Evolutionary conservation across 2,329 filamentous ascomycete species (phyloP).

Genomic region (Colletotrichum falcatum): DNA sequence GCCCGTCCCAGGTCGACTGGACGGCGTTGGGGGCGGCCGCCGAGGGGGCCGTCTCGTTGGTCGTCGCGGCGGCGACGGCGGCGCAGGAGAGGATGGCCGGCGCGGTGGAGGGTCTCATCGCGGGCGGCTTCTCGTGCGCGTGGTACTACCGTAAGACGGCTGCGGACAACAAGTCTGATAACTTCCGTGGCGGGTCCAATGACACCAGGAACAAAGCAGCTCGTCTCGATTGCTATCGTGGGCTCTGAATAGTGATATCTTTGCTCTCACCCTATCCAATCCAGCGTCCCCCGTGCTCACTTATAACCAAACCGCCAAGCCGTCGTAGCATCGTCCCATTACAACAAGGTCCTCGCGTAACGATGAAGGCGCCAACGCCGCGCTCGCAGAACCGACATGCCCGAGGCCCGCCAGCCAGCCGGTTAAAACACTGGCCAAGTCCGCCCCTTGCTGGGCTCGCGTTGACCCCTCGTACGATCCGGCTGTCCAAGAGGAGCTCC

Average conservation of each 20-base stretch:
- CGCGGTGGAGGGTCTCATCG: conserved; percentile 27
- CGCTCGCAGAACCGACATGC: conserved; percentile 30
- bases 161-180: conserved; percentile 26
- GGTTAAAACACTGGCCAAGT: no score
- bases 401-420: conserved; percentile 39
- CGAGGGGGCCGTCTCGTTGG: conserved; percentile 33
- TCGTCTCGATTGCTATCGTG: conserved; percentile 1
- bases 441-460: neutral
- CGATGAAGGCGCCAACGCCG: conserved; percentile 39
- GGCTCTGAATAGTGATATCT: neutral
- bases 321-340: conserved; percentile 7
- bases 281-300: neutral
- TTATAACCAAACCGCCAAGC: conserved; percentile 16
- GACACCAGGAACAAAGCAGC: neutral
- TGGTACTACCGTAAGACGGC: neutral
- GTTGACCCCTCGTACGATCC: neutral
- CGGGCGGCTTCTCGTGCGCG: neutral
- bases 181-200: neutral
- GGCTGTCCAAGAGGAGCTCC: no score
- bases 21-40: conserved; percentile 42
- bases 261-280: conserved; percentile 1
- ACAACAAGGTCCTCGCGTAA: conserved; percentile 8
- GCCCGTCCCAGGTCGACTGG: conserved; percentile 48
- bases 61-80: conserved; percentile 31
- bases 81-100: conserved; percentile 30